Percentiles rank a stretch among this genome's conserved stretches.
phyloP scores from a whole-genome alignment of 208 protist genomes.

The Naegleria fowleri region DNA sequence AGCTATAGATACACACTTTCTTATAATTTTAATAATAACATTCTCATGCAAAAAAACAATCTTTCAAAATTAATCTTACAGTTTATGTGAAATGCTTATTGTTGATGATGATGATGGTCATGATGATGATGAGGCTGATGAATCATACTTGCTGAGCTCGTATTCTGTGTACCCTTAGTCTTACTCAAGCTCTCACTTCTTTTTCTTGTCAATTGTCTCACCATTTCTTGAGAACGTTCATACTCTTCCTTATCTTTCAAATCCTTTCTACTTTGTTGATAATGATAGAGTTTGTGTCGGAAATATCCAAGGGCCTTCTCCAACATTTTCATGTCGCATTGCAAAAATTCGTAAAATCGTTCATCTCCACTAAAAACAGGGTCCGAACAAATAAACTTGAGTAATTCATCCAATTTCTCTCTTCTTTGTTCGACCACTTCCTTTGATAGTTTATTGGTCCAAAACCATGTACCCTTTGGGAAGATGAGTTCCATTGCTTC shows the following conservation, averaged over 20 bases:
- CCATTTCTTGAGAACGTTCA: background rate
- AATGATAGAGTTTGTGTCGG: background rate
- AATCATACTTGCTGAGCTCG: too few relatives aligned
- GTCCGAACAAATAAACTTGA: background rate
- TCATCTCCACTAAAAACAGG: background rate
- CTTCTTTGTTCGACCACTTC: background rate
- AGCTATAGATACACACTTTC: too few relatives aligned
- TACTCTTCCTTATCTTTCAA: background rate
- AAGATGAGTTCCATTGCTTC: background rate
- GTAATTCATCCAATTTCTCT: background rate
- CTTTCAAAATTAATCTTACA: too few relatives aligned
- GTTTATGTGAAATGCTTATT: too few relatives aligned
- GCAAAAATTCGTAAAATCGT: background rate
- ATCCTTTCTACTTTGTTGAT: background rate
- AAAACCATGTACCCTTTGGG: background rate
- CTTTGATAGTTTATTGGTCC: background rate
- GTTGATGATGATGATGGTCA: too few relatives aligned
- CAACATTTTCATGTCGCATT: background rate
- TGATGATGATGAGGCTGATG: too few relatives aligned
- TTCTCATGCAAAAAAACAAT: too few relatives aligned
- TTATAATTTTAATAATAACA: too few relatives aligned
- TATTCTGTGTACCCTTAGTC: background rate
- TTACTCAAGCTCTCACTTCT: background rate
- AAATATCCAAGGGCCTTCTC: background rate
- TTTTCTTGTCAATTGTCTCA: background rate